Base-by-base conservation (phyloP, 2,329 filamentous ascomycete genomes). In the Xylaria sp. region DNA sequence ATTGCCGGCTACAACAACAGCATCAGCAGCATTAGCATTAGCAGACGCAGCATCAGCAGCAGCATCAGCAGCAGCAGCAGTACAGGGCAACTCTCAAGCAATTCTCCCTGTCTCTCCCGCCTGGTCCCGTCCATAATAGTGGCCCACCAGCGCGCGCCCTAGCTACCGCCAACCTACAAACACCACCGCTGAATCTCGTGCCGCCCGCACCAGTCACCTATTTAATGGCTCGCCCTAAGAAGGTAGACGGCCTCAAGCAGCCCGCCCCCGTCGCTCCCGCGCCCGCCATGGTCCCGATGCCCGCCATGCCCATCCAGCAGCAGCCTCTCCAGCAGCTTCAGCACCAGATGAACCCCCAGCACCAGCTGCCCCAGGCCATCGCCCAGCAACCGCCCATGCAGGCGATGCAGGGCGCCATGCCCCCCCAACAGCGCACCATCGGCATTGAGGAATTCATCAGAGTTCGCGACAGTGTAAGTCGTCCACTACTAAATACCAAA, bases 381-480 rank as follows among this genome's bases (percentile, higher is more conserved):
- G 59, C 65, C 48, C 65, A 66, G 34, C 64, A 64, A 56, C 64
- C 61, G 7, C 61, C 59, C 2, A 62, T 65, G 61, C 64, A 57
- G 51, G 47, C 55, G 9, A 59, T 61, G 57, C 63, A 61, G 57
- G 48, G 53, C 58, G 42, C 56, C 18, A 52, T 66, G 16, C 60
- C 64, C 46, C 65, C 59, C 37, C 63, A 62, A 5, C 64, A 65
- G 58, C 64, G 69, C 39, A 71, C 70, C 48, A 83, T 89, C 65
- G 85, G 91, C 63, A 81, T 89, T 59, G 87, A 91, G 60, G 88
- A 90, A 74, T 93, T 93, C 73, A 82, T 90, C 62, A 82, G 87
- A 71, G 91, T 92, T 53, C 85, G 91, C 70, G 91, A 95, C 73
- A 87, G 85, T 73, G 91, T 95, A 86, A 83, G 89, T 78, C 59